Conservation (phyloP, 2,329 filamentous ascomycete species). For the Teratosphaeria viscida region DNA sequence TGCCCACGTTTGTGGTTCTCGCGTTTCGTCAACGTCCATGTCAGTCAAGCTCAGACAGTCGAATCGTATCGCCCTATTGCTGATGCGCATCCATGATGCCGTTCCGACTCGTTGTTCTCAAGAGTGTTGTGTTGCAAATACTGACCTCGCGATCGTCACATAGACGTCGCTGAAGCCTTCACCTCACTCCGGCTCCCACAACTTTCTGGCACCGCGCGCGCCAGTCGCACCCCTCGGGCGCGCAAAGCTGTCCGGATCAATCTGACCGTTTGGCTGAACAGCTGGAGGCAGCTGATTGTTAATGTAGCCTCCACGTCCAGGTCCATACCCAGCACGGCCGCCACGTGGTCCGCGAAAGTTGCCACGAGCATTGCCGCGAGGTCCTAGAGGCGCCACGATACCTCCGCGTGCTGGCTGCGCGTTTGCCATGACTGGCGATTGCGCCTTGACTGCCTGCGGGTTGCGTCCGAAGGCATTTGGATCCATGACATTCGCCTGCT, state of each 20-base stretch:
- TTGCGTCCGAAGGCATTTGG: constrained; percentile 39
- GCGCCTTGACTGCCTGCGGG: constrained; percentile 11
- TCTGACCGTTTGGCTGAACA: constrained; percentile 16
- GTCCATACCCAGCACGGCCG: constrained; percentile 11
- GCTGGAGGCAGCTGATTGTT: constrained; percentile 3
- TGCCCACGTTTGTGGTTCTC: background rate
- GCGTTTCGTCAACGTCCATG: background rate
- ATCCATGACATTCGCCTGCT: constrained; percentile 30
- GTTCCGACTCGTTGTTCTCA: background rate
- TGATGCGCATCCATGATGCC: background rate
- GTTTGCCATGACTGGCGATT: constrained; percentile 2
- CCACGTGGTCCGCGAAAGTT: constrained; percentile 15
- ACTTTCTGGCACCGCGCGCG: constrained; percentile 21
- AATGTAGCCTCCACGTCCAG: constrained; percentile 13
- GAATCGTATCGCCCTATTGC: background rate
- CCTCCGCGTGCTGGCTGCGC: constrained; percentile 8
- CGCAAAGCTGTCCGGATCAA: constrained; percentile 29
- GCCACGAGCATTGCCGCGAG: constrained; percentile 14
- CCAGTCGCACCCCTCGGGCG: constrained; percentile 21
- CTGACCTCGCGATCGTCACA: background rate
- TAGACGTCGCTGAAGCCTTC: background rate
- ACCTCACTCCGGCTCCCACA: constrained; percentile 27
- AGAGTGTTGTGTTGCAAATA: background rate
- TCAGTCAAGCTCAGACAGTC: background rate
- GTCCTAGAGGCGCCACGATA: constrained; percentile 9